Evolutionary conservation across 148 eudicot species (phyloP).

Genomic region (Chenopodium formosanum): DNA sequence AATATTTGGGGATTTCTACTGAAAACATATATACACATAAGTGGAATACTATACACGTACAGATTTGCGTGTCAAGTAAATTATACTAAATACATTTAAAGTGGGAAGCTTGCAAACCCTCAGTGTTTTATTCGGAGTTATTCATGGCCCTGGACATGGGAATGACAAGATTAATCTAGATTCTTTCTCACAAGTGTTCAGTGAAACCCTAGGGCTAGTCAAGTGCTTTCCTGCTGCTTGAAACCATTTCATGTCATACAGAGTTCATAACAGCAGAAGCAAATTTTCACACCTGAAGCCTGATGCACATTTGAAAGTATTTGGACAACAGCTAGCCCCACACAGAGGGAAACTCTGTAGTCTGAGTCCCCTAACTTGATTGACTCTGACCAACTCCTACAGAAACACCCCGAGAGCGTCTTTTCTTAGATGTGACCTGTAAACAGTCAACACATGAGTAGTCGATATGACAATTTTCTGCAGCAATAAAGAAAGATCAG

Average conservation of each 20-base stretch:
- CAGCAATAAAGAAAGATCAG: not conserved
- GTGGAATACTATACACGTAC: not conserved
- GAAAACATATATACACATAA: conserved; percentile 2
- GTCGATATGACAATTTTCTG: not conserved
- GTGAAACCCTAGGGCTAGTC: not conserved
- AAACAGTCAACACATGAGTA: not conserved
- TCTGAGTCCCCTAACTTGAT: conserved; percentile 22
- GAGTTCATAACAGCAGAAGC: not conserved
- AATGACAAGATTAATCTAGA: not conserved
- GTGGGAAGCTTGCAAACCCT: conserved; percentile 19
- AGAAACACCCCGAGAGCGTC: conserved; percentile 62
- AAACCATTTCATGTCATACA: not conserved
- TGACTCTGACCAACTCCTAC: conserved; percentile 37
- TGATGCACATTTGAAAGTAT: not conserved
- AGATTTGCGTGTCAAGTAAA: conserved; percentile 2
- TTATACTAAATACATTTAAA: conserved; percentile 5
- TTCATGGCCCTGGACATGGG: not conserved
- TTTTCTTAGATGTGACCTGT: conserved; percentile 58
- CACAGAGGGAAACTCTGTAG: not conserved
- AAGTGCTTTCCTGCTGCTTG: conserved; percentile 4
- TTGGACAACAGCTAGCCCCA: not conserved
- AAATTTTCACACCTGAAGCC: conserved; percentile 1
- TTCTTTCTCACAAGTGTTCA: not conserved
- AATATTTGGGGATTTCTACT: not conserved
- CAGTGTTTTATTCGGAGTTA: not conserved